These are phyloP conservation scores for Leptodontidium sp. DNA, from an alignment of 2,329 filamentous ascomycete genomes.

Conservation along the genomic window DNA sequence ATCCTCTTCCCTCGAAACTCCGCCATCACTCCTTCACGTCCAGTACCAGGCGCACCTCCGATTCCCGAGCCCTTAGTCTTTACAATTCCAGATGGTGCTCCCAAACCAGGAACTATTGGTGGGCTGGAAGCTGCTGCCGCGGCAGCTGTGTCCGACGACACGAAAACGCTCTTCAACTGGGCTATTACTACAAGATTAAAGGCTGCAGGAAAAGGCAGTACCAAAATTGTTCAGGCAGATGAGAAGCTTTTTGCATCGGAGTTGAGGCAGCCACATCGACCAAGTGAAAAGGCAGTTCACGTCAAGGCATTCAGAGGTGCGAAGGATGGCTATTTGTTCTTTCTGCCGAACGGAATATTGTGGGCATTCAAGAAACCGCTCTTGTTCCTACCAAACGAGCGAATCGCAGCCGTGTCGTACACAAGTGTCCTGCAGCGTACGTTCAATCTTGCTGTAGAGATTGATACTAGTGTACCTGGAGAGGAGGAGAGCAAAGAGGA, in stretches of 20 bases:
- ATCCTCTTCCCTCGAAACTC: constrained; percentile 64
- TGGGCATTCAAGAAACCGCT: constrained; percentile 77
- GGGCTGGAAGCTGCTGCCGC: constrained; percentile 60
- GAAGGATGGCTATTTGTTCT: constrained; percentile 74
- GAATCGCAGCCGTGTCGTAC: constrained; percentile 70
- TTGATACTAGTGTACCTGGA: constrained; percentile 52
- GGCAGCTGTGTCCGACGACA: constrained; percentile 64
- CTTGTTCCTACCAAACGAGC: constrained; percentile 67
- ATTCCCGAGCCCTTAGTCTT: constrained; percentile 68
- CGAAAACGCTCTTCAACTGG: constrained; percentile 67
- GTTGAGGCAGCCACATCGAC: constrained; percentile 64
- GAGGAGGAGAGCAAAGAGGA: constrained; percentile 60
- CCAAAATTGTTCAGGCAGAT: constrained; percentile 61
- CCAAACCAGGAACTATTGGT: constrained; percentile 65
- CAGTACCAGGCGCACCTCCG: constrained; percentile 48
- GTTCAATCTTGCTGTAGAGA: constrained; percentile 72
- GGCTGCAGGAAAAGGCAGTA: constrained; percentile 53
- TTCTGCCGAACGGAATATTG: constrained; percentile 70
- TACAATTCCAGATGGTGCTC: constrained; percentile 65
- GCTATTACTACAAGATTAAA: constrained; percentile 62
- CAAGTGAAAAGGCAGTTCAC: constrained; percentile 68
- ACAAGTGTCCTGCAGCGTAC: constrained; percentile 73
- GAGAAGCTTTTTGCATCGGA: constrained; percentile 65
- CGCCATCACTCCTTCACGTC: constrained; percentile 60
- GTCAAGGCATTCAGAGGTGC: constrained; percentile 72